Conservation (phyloP, 352 stramenopile species). For the Phytopythium montanum region DNA sequence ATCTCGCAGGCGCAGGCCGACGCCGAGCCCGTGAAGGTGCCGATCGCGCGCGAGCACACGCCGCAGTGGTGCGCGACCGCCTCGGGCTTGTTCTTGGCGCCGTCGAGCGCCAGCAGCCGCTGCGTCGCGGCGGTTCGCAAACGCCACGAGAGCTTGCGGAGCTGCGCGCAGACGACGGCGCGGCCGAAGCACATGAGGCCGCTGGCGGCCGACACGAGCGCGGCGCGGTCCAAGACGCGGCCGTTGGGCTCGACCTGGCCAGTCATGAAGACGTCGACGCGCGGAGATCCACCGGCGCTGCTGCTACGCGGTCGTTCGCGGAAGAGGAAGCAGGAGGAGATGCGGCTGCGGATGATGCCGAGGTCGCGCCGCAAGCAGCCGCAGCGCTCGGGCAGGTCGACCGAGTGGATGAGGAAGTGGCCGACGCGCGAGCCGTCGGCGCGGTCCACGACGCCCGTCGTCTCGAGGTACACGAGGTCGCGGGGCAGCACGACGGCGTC, state of each 20-base stretch:
- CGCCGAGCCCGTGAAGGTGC: constrained; percentile 8
- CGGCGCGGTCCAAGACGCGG: constrained; percentile 36
- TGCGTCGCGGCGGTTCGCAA: constrained; percentile 12
- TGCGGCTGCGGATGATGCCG: constrained; percentile 28
- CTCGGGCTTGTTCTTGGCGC: background rate
- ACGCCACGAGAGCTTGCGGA: constrained; percentile 39
- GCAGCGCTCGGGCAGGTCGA: constrained; percentile 26
- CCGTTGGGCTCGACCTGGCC: constrained; percentile 39
- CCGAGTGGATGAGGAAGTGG: constrained; percentile 41
- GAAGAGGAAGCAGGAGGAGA: constrained; percentile 44
- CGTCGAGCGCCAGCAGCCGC: background rate
- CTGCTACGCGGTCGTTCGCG: constrained; percentile 6
- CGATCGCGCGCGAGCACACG: constrained; percentile 14
- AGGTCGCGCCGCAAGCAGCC: constrained; percentile 24
- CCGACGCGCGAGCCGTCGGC: constrained; percentile 26
- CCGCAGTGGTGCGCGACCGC: constrained; percentile 16
- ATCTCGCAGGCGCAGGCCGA: constrained; percentile 14
- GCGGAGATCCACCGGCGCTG: background rate
- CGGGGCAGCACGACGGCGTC: constrained; percentile 23
- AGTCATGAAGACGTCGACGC: constrained; percentile 46
- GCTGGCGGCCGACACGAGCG: constrained; percentile 26
- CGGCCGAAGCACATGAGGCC: constrained; percentile 28
- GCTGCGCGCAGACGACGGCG: constrained; percentile 34
- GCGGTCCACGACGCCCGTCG: constrained; percentile 21
- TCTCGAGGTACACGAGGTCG: constrained; percentile 31